Conservation (phyloP, 2,329 filamentous ascomycete species). For the Trichophaea hybrida region DNA sequence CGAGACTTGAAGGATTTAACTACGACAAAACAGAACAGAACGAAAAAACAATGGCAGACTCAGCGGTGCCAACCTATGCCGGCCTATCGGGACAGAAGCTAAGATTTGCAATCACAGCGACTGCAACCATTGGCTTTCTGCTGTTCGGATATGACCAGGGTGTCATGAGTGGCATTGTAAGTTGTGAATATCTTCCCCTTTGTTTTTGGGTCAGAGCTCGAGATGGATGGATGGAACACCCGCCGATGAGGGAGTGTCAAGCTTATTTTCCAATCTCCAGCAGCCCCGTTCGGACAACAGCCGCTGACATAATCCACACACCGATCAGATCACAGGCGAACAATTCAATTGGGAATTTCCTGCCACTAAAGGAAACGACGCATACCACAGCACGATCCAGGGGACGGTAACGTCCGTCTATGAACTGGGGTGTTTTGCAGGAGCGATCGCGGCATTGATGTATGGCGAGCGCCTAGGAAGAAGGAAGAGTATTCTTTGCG, state of each 20-base stretch:
- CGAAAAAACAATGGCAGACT: background rate
- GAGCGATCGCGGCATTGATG: slow-evolving; percentile 31
- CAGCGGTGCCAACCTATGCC: background rate
- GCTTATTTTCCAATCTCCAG: background rate
- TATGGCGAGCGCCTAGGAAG: slow-evolving; percentile 31
- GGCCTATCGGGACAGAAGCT: slow-evolving; percentile 1
- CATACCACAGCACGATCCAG: slow-evolving; percentile 4
- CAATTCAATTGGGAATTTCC: slow-evolving; percentile 5
- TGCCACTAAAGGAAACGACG: slow-evolving; percentile 4
- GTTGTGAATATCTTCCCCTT: background rate
- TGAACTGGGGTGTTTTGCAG: slow-evolving; percentile 33
- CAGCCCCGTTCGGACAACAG: background rate
- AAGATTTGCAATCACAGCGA: slow-evolving; percentile 1
- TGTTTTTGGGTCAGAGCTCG: background rate
- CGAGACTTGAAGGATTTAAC: background rate
- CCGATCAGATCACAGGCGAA: slow-evolving; percentile 3
- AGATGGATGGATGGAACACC: background rate
- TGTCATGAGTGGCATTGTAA: slow-evolving; percentile 6
- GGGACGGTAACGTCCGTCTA: slow-evolving; percentile 11
- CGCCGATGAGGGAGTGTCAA: background rate
- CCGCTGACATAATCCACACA: background rate
- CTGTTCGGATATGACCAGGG: slow-evolving; percentile 8
- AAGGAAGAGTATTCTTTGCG: slow-evolving; percentile 29
- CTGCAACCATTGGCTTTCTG: slow-evolving; percentile 5
- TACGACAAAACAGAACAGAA: background rate